Conservation (phyloP, 345 rosid genomes). For the Eucalyptus erythrocorys region DNA sequence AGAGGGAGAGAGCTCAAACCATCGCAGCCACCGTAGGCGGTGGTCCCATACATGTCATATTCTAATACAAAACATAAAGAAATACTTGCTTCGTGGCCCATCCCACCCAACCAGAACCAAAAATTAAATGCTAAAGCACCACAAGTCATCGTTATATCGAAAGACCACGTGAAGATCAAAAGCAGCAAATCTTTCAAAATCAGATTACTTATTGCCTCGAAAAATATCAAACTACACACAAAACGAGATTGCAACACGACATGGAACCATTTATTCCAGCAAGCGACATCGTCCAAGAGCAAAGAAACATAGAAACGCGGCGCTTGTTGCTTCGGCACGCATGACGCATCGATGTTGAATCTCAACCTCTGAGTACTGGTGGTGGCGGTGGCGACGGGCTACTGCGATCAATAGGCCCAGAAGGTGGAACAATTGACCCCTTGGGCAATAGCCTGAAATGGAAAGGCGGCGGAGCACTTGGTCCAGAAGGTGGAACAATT, state of each 20-base stretch:
- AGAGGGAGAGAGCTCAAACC: no score
- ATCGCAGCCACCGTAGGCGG: no score
- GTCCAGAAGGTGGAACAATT: not conserved
- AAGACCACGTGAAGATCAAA: not conserved
- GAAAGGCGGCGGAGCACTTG: no score
- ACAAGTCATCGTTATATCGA: not conserved
- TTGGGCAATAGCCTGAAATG: no score
- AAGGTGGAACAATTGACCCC: no score
- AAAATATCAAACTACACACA: not conserved
- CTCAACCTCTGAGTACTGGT: not conserved
- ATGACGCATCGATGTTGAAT: not conserved
- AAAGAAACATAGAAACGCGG: not conserved
- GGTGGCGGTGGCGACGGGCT: not conserved
- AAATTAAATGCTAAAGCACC: not conserved
- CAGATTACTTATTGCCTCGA: not conserved
- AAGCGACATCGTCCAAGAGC: not conserved
- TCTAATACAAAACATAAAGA: not conserved
- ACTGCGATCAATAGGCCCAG: no score
- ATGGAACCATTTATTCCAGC: not conserved
- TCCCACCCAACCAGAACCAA: not conserved
- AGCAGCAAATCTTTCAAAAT: not conserved
- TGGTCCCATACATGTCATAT: no score
- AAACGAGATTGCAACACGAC: not conserved
- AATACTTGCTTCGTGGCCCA: not conserved
- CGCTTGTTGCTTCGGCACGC: not conserved